phyloP scores from a whole-genome alignment of 495 filamentous ascomycete genomes.

The Hyphodiscus hymeniophilus region DNA sequence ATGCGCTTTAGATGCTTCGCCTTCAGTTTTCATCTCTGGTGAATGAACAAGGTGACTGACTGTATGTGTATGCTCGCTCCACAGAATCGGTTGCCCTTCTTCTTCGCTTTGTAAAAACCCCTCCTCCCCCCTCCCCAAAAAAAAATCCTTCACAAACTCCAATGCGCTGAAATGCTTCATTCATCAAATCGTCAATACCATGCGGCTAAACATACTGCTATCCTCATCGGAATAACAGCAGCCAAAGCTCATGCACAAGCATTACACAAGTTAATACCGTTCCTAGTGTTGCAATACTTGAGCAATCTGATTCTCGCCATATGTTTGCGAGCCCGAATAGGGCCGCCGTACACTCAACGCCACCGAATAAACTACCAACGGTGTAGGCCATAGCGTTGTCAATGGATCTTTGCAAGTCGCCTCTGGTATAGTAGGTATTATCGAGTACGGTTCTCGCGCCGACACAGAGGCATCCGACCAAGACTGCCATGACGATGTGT shows the following conservation, averaged over 20 bases:
- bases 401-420: not conserved
- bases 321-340: constrained; percentile 7
- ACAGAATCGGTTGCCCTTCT: too few species aligned
- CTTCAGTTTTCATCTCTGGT: too few species aligned
- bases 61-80: too few species aligned
- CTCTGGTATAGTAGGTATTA: not conserved
- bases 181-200: too few species aligned
- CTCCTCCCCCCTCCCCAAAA: too few species aligned
- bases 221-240: constrained; percentile 8
- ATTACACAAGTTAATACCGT: constrained; percentile 7
- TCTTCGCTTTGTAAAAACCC: too few species aligned
- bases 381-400: not conserved
- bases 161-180: too few species aligned
- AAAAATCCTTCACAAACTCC: too few species aligned
- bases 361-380: constrained; percentile 4
- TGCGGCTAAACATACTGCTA: not conserved
- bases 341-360: constrained; percentile 3
- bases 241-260: constrained; percentile 11
- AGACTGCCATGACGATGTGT: constrained; percentile 4
- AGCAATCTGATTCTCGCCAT: not conserved
- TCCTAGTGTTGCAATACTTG: constrained; percentile 8
- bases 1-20: too few species aligned
- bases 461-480: constrained; percentile 3
- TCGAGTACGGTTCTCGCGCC: constrained; percentile 9
- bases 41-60: too few species aligned